Evolutionary conservation across 345 rosid species (phyloP).

Genomic region (Salix viminalis): DNA sequence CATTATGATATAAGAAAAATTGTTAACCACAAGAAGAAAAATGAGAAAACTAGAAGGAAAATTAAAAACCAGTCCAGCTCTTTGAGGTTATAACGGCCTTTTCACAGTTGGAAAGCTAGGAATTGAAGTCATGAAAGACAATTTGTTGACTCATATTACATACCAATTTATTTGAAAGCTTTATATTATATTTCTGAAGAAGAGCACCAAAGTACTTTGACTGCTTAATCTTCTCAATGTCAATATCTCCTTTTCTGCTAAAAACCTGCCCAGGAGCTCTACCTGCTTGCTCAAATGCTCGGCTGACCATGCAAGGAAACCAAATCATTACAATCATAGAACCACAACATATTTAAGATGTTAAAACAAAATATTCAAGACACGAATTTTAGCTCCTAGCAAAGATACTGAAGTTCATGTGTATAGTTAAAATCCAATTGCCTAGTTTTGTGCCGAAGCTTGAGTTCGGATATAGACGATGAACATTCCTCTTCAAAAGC

Average conservation of each 20-base stretch:
- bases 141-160: not conserved
- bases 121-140: not conserved
- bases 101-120: not conserved
- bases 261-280: slow-evolving; percentile 53
- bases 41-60: slow-evolving; percentile 4
- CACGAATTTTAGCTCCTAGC: not conserved
- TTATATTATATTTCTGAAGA: slow-evolving; percentile 45
- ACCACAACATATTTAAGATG: not conserved
- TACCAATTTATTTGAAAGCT: slow-evolving; percentile 39
- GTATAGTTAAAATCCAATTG: not conserved
- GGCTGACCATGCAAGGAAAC: slow-evolving; percentile 34
- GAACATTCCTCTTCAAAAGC: too few species aligned
- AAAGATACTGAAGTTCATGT: not conserved
- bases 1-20: not conserved
- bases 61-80: not conserved
- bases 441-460: too few species aligned
- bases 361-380: not conserved
- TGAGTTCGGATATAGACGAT: too few species aligned
- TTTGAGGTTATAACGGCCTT: not conserved
- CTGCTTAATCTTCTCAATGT: slow-evolving; percentile 60
- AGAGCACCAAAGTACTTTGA: slow-evolving; percentile 55
- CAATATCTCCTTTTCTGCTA: slow-evolving; percentile 41
- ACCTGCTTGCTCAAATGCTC: slow-evolving; percentile 75
- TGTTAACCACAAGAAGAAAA: not conserved
- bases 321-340: slow-evolving; percentile 11